Conservation (phyloP, 306 rosid genomes). For the Luffa acutangula region DNA sequence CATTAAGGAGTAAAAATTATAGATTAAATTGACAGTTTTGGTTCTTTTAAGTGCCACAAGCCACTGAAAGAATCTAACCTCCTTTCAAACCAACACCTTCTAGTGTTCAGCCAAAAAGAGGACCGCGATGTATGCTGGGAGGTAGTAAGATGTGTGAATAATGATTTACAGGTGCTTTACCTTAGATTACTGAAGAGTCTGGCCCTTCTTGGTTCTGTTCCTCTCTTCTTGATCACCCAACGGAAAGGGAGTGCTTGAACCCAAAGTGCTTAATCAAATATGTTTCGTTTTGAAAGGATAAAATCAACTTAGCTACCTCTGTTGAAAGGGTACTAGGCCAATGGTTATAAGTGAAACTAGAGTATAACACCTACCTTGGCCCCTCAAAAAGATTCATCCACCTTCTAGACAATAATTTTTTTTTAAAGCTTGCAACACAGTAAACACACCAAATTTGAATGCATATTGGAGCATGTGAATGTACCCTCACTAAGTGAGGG, state of each 20-base stretch:
- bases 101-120: neutral
- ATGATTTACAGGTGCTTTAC: neutral
- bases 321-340: neutral
- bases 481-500: neutral
- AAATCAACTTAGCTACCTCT: neutral
- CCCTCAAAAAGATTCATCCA: neutral
- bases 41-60: neutral
- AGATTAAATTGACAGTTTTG: neutral
- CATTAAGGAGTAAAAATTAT: neutral
- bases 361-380: neutral
- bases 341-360: neutral
- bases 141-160: neutral
- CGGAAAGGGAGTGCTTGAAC: neutral
- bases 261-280: neutral
- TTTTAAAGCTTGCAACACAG: neutral
- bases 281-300: neutral
- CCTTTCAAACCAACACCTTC: neutral
- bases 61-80: neutral
- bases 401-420: neutral
- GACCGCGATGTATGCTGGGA: neutral
- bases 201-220: neutral
- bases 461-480: neutral
- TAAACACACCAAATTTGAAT: neutral
- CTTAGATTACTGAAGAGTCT: neutral
- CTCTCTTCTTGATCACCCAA: neutral